These are phyloP conservation scores for Sphaceloma murrayae DNA, from an alignment of 2,329 filamentous ascomycete genomes.

Conservation along the genomic window DNA sequence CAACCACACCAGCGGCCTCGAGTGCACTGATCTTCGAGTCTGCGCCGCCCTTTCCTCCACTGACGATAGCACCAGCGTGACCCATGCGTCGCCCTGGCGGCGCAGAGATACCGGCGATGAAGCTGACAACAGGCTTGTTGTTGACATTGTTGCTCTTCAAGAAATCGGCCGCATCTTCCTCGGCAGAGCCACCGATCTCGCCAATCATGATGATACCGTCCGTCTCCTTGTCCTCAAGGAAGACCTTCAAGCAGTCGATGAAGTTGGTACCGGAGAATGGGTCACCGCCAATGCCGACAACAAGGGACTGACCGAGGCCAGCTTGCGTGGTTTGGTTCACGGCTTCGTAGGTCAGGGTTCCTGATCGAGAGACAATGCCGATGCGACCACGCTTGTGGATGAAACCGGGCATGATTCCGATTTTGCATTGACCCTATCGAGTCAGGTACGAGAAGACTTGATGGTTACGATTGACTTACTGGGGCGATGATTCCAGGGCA, in stretches of 20 bases:
- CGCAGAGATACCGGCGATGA: slow-evolving; percentile 96
- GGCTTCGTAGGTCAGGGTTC: slow-evolving; percentile 97
- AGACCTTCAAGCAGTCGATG: slow-evolving; percentile 97
- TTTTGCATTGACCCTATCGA: slow-evolving; percentile 84
- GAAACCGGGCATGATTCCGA: slow-evolving; percentile 99
- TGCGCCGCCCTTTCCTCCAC: slow-evolving; percentile 92
- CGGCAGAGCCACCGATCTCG: slow-evolving; percentile 93
- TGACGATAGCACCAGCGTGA: slow-evolving; percentile 96
- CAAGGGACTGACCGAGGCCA: slow-evolving; percentile 92
- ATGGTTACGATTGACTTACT: slow-evolving; percentile 31
- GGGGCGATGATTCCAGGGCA: slow-evolving; percentile 93
- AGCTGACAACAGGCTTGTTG: slow-evolving; percentile 94
- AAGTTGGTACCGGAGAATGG: slow-evolving; percentile 99
- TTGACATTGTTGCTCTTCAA: slow-evolving; percentile 81
- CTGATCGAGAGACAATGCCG: slow-evolving; percentile 95
- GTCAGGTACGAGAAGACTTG: slow-evolving; percentile 8
- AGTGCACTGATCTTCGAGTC: slow-evolving; percentile 97
- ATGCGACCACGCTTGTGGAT: slow-evolving; percentile 99
- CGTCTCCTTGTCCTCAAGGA: slow-evolving; percentile 90
- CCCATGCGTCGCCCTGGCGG: slow-evolving; percentile 96
- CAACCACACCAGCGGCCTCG: slow-evolving; percentile 85
- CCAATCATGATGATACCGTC: slow-evolving; percentile 99
- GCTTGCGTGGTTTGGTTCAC: slow-evolving; percentile 99
- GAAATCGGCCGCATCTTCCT: slow-evolving; percentile 97
- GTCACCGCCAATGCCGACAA: slow-evolving; percentile 96